Evolutionary conservation across 2,329 filamentous ascomycete species (phyloP).

Genomic region (Paecilomyces variotii): DNA sequence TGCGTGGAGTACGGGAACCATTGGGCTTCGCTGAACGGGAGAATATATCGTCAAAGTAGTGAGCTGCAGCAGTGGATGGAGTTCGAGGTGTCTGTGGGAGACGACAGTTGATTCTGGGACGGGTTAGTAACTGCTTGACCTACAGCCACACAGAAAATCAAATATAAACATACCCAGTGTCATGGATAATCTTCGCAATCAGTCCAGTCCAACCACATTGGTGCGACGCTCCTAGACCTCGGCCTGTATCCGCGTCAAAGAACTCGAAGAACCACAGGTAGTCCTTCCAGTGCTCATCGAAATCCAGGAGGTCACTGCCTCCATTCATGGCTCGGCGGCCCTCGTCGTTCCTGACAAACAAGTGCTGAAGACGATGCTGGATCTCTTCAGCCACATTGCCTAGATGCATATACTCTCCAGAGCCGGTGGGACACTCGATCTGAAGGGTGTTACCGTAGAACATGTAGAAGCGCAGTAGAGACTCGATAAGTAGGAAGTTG

Average conservation of each 20-base stretch:
- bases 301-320: slow-evolving; percentile 78
- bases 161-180: slow-evolving; percentile 67
- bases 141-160: neutral
- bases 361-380: slow-evolving; percentile 86
- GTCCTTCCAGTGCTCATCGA: slow-evolving; percentile 87
- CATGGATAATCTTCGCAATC: slow-evolving; percentile 94
- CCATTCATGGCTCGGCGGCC: slow-evolving; percentile 83
- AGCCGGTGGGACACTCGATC: slow-evolving; percentile 89
- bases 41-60: slow-evolving; percentile 94
- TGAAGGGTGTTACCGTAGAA: slow-evolving; percentile 86
- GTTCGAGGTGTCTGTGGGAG: slow-evolving; percentile 89
- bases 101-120: slow-evolving; percentile 68
- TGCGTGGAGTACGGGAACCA: slow-evolving; percentile 41
- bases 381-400: slow-evolving; percentile 92
- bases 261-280: slow-evolving; percentile 96
- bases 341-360: slow-evolving; percentile 77
- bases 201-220: slow-evolving; percentile 96
- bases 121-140: slow-evolving; percentile 32
- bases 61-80: slow-evolving; percentile 70
- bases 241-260: slow-evolving; percentile 86
- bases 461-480: slow-evolving; percentile 89
- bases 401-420: slow-evolving; percentile 89
- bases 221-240: slow-evolving; percentile 83
- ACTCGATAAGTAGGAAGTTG: slow-evolving; percentile 91
- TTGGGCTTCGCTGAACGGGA: slow-evolving; percentile 44